These are phyloP conservation scores for Phytopythium sindhum DNA, from an alignment of 352 stramenopile genomes.

Conservation along the genomic window DNA sequence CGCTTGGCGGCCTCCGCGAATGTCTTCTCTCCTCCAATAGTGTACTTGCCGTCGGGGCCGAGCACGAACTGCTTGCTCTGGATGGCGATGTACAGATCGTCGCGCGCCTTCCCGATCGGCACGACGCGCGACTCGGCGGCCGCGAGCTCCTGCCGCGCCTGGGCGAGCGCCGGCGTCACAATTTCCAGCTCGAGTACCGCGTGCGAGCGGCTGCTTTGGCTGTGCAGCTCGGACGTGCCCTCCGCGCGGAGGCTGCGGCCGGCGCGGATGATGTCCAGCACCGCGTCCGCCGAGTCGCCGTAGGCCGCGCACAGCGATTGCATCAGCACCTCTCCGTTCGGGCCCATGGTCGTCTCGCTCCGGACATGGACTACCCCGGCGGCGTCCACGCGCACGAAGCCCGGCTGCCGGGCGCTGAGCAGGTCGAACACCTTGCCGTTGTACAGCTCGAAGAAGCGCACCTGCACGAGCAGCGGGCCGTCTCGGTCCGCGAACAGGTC, in stretches of 20 bases:
- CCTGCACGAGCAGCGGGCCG: constrained; percentile 28
- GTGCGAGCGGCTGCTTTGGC: constrained; percentile 46
- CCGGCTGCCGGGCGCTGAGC: constrained; percentile 34
- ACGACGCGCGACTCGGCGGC: constrained; percentile 34
- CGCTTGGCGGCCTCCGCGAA: constrained; percentile 18
- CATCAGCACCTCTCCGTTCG: constrained; percentile 38
- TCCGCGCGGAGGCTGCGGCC: constrained; percentile 21
- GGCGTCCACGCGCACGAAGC: constrained; percentile 46
- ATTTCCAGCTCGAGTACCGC: constrained; percentile 54
- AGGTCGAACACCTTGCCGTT: constrained; percentile 58
- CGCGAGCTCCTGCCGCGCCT: constrained; percentile 22
- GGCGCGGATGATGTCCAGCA: constrained; percentile 22
- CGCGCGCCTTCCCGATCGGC: constrained; percentile 41
- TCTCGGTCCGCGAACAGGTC: constrained; percentile 26
- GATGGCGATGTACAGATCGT: constrained; percentile 47
- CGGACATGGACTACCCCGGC: constrained; percentile 46
- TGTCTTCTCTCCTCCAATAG: background rate
- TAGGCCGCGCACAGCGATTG: constrained; percentile 35
- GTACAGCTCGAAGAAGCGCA: constrained; percentile 58
- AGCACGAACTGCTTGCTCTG: constrained; percentile 34
- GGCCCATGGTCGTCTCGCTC: constrained; percentile 40
- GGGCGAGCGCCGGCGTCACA: constrained; percentile 34
- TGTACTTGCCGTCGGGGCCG: constrained; percentile 28
- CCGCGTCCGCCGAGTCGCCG: constrained; percentile 15
- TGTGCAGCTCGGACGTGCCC: constrained; percentile 51